Evolutionary conservation across 2,329 filamentous ascomycete genomes (phyloP).

Genomic region (Tricladium varicosporioides): DNA sequence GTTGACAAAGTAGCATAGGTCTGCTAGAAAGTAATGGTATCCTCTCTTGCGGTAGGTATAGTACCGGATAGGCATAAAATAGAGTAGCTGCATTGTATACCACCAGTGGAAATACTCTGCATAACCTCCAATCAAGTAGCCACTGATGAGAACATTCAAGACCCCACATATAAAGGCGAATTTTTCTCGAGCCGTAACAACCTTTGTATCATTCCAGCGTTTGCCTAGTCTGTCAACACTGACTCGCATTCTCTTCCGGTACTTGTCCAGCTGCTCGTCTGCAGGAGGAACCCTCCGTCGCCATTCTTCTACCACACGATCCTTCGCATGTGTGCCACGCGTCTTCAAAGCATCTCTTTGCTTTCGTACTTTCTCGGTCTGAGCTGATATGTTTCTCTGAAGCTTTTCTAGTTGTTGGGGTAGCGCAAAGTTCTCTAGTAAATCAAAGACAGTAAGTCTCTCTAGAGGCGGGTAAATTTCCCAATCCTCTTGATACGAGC

Average conservation of each 20-base stretch:
- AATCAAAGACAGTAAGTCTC: constrained; percentile 84
- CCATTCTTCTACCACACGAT: constrained; percentile 92
- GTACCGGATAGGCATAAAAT: constrained; percentile 96
- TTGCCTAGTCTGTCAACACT: constrained; percentile 84
- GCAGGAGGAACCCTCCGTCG: constrained; percentile 79
- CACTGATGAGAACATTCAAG: constrained; percentile 95
- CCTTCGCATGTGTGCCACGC: constrained; percentile 73
- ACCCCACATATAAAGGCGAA: constrained; percentile 94
- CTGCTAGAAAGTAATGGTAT: constrained; percentile 95
- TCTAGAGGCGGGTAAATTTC: constrained; percentile 85
- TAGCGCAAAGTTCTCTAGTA: constrained; percentile 90
- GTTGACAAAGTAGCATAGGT: constrained; percentile 98
- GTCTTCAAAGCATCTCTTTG: constrained; percentile 79
- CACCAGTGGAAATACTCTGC: constrained; percentile 88
- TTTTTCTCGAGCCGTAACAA: constrained; percentile 88
- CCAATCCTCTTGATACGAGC: constrained; percentile 85
- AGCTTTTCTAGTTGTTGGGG: constrained; percentile 89
- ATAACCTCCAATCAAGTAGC: constrained; percentile 84
- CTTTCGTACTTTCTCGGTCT: constrained; percentile 80
- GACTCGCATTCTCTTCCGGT: constrained; percentile 80
- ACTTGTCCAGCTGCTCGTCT: constrained; percentile 90
- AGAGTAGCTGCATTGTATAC: constrained; percentile 84
- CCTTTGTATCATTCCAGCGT: constrained; percentile 86
- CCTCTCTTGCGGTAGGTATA: constrained; percentile 88
- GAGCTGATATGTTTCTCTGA: constrained; percentile 76